A percentile compares a stretch with the other conserved stretches of the same genome.
Evolutionary conservation across 2,329 filamentous ascomycete genomes (phyloP).

Genomic region (Penicillium fuscoglaucum): DNA sequence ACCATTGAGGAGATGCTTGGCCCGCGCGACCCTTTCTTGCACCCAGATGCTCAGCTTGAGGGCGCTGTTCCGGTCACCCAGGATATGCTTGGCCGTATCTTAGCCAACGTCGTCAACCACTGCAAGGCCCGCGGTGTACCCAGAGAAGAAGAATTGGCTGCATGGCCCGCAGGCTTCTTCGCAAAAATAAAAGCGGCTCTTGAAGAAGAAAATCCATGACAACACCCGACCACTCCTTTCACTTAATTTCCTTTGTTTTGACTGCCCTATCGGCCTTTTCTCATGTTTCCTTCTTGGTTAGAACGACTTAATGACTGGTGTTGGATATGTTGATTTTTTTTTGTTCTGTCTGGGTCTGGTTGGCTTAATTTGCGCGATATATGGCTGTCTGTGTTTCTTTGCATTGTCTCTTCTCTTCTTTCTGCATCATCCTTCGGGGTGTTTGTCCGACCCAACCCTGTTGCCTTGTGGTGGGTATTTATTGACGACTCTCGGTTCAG

Average conservation of each 20-base stretch:
- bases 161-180: slow-evolving; percentile 51
- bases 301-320: slow-evolving; percentile 33
- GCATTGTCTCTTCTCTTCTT: slow-evolving; percentile 11
- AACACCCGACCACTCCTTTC: slow-evolving; percentile 19
- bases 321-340: slow-evolving; percentile 15
- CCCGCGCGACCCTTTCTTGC: slow-evolving; percentile 58
- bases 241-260: slow-evolving; percentile 29
- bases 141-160: slow-evolving; percentile 56
- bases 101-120: slow-evolving; percentile 60
- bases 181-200: slow-evolving; percentile 49
- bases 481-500: slow-evolving; percentile 18
- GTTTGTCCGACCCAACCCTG: slow-evolving; percentile 5
- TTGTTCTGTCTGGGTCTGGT: slow-evolving; percentile 3
- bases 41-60: slow-evolving; percentile 53
- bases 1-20: slow-evolving; percentile 58
- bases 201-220: slow-evolving; percentile 43
- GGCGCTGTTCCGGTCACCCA: slow-evolving; percentile 54
- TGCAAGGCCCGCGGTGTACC: slow-evolving; percentile 58
- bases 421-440: slow-evolving; percentile 4
- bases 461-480: not conserved
- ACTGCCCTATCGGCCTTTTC: slow-evolving; percentile 8
- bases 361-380: slow-evolving; percentile 20
- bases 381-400: slow-evolving; percentile 14
- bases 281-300: slow-evolving; percentile 18
- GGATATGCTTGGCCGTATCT: slow-evolving; percentile 60